Base-by-base conservation (phyloP, 495 filamentous ascomycete genomes). In the Hyaloscypha variabilis region DNA sequence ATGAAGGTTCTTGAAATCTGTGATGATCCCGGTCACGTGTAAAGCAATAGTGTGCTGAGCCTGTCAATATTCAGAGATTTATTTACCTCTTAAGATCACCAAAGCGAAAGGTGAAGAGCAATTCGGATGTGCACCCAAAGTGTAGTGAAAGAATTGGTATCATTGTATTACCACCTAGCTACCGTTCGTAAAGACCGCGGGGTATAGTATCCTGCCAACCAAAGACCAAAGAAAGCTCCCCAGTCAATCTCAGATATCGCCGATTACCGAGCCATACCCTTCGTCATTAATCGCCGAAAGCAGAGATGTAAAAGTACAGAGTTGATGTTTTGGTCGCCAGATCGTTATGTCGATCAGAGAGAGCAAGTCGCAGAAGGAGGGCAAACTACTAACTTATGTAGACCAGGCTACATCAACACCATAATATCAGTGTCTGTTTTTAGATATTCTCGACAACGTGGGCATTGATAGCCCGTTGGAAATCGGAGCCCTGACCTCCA, bases 371-470 rank as follows among this genome's bases (percentile, higher is more conserved):
- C n/a, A 65, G 24, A 49, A 30, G 30, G 19, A 50, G 36, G 28
- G 46, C 3, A 36, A 42, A 52, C 46, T 42, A 60, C 34, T 59
- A 65, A 28, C 61, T 62, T 66, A 69, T 51, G 64, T 70, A 67
- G 68, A 67, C 68, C 68, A 70, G 19, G 64, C 67, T 70, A 67
- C 52, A 67, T 54, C 61, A 66, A 64, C 63, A 66, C 67, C 55
- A 24, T 52, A 65, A 56, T 29, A 69, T 70, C 67, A 70, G 67
- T 36, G 56, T 63, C 26, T 26, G 34, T 63, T 60, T 59, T 83
- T 81, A 99, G 74, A 99, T 94, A 74, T 94, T 88, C 77, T 97
- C 92, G 66, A 97, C 86, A 28, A 97, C 81, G 42, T 86, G 86
- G 14, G 93, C 88, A 71, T 97, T 96, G 74, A 97, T 85, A 28